Evolutionary conservation across 139 green algal species (phyloP), one percentile per base, ranked within the genome.

Genomic region (Asterochloris sp.): DNA sequence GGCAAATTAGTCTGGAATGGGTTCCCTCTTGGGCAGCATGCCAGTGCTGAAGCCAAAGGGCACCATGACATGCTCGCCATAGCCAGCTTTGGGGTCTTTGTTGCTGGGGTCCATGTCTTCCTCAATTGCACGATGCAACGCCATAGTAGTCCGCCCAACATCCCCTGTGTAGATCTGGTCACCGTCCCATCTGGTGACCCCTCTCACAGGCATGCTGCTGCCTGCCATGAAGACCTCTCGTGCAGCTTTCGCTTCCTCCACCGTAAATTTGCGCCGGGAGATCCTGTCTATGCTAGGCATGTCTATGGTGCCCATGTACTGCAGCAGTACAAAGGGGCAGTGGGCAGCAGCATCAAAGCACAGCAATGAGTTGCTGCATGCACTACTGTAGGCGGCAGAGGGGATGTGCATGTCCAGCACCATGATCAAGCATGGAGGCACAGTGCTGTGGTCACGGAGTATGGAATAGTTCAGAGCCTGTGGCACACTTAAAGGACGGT

Each of bases 41-140:
- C 91, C 90, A 0, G 91, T 95, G 27, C 95, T 69, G 74, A 86
- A 93, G 27, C 92, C 93, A 75, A 96, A 97, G 17, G 92, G 92
- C 73, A 97, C 90, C 62, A 88, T 83, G 12, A 83, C 82, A 86
- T 97, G 93, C 82, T 75, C 62, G 76, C 83, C 78, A 24, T 24
- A 29, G 61, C 38, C 38, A 54, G 38, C 38, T 54, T 6, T 54
- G 38, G 6, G 38, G 38, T 54, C 38, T 54, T 73, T 73, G 14
- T 78, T 61, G n/a, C 27, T 69, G 21, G 83, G 82, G 29, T 88
- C 74, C 81, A 87, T 86, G 85, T 97, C 90, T 12, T 92, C 77
- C 47, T 89, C 63, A 54, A 97, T 67, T 86, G 95, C 82, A 16
- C 79, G 85, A 13, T 92, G 87, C 62, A 97, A 84, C 16, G 87